These are phyloP conservation scores for Amoeboaphelidium protococcarum DNA, from an alignment of 371 early-diverging fungal genomes.

Conservation along the genomic window DNA sequence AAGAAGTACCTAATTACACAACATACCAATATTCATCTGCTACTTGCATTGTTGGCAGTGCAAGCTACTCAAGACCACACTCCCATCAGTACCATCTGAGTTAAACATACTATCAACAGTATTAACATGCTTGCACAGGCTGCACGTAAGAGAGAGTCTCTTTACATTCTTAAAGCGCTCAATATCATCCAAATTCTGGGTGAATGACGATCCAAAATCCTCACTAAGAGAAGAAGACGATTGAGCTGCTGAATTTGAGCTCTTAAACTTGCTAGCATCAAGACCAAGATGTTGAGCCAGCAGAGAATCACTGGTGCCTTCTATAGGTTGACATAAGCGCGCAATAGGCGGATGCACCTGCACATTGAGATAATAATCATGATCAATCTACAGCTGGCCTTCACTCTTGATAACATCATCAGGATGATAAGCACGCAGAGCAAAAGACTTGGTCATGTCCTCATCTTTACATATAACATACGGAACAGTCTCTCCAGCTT, in stretches of 20 bases:
- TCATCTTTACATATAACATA: conserved; percentile 72
- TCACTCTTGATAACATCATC: conserved; percentile 42
- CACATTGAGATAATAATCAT: conserved; percentile 84
- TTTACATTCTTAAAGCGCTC: conserved; percentile 56
- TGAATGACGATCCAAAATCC: conserved; percentile 24
- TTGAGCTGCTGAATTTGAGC: no score
- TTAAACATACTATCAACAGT: no score
- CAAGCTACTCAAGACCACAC: conserved; percentile 12
- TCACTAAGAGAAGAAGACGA: not conserved
- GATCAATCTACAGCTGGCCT: conserved; percentile 31
- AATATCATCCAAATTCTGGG: conserved; percentile 45
- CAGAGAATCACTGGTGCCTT: conserved; percentile 47
- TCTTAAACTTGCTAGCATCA: not conserved
- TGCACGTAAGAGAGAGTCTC: conserved; percentile 27
- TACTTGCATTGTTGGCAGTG: conserved; percentile 30
- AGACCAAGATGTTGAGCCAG: conserved; percentile 62
- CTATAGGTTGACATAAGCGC: conserved; percentile 63
- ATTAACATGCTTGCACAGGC: conserved; percentile 22
- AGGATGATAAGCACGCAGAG: conserved; percentile 63
- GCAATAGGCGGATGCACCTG: conserved; percentile 91
- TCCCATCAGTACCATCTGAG: conserved; percentile 4
- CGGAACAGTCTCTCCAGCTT: conserved; percentile 78
- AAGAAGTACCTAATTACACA: conserved; percentile 29
- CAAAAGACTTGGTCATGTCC: conserved; percentile 17
- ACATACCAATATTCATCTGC: conserved; percentile 14